Conservation (phyloP, 139 green algal species). For the Chlamydomonas sp. region DNA sequence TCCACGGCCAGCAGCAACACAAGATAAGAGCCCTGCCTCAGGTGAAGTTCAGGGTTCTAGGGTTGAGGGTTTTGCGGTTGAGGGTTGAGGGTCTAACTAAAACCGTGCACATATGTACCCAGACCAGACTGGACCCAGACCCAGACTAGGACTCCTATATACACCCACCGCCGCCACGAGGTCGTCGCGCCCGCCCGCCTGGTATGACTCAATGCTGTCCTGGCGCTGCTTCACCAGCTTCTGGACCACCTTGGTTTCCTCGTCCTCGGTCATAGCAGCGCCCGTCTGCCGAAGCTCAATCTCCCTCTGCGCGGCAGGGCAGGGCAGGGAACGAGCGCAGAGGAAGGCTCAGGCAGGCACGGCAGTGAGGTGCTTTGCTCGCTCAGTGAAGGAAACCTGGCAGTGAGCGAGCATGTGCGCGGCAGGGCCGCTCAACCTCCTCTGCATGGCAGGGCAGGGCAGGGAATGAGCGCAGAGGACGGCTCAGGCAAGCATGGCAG, state of each 20-base stretch:
- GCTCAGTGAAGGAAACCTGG: too few species aligned
- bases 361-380: too few species aligned
- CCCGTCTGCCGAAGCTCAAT: too few species aligned
- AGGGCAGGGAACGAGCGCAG: too few species aligned
- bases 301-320: too few species aligned
- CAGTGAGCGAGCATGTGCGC: too few species aligned
- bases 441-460: too few species aligned
- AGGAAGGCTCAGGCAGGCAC: too few species aligned
- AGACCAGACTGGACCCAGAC: not conserved
- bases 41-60: not conserved
- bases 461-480: too few species aligned
- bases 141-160: not conserved
- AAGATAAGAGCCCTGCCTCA: not conserved
- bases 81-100: not conserved
- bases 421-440: too few species aligned
- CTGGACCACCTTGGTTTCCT: constrained; percentile 34
- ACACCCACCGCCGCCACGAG: constrained; percentile 31
- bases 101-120: not conserved
- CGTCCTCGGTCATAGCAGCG: too few species aligned
- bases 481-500: too few species aligned
- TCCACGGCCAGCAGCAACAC: not conserved
- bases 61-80: not conserved
- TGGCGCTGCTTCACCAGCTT: constrained; percentile 41
- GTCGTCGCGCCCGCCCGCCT: constrained; percentile 28
- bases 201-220: constrained; percentile 42